Percentiles rank a stretch among this genome's conserved stretches.
Evolutionary conservation across 306 rosid genomes (phyloP).

Genomic region (Hylodesmum podocarpum): DNA sequence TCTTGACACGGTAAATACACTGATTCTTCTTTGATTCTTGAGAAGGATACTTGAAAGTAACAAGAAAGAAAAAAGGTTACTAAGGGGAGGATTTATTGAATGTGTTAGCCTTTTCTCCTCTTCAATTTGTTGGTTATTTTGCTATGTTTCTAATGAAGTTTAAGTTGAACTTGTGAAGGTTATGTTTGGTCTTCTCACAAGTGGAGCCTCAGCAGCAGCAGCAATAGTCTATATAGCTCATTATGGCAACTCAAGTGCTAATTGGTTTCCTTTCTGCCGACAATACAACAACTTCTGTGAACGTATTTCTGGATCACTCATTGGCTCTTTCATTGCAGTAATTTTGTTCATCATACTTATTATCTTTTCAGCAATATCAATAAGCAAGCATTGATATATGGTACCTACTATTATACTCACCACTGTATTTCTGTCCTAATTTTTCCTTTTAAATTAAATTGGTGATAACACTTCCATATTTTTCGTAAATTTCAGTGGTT

Average conservation of each 20-base stretch:
- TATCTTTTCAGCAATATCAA: slow-evolving; percentile 38
- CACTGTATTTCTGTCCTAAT: background rate
- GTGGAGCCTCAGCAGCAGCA: slow-evolving; percentile 56
- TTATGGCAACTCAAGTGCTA: slow-evolving; percentile 47
- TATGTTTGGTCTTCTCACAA: slow-evolving; percentile 47
- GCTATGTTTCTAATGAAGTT: slow-evolving; percentile 5
- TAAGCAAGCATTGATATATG: slow-evolving; percentile 38
- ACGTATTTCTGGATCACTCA: slow-evolving; percentile 49
- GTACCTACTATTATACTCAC: background rate
- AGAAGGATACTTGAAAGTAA: no score
- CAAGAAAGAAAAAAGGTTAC: no score
- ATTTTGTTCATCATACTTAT: slow-evolving; percentile 41
- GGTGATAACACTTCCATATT: background rate
- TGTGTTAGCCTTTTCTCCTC: background rate
- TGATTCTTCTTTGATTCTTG: background rate
- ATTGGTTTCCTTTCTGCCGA: slow-evolving; percentile 56
- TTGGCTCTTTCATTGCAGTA: slow-evolving; percentile 54
- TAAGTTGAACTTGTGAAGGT: slow-evolving; percentile 38
- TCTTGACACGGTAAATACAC: slow-evolving; percentile 54
- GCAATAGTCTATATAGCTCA: slow-evolving; percentile 52
- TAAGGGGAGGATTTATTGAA: background rate
- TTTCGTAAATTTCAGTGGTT: background rate
- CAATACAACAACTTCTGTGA: slow-evolving; percentile 53
- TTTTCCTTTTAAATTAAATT: background rate
- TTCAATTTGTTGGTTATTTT: background rate